Base-by-base conservation (phyloP, 2,329 filamentous ascomycete genomes). In the Amesomyces nigricolor region DNA sequence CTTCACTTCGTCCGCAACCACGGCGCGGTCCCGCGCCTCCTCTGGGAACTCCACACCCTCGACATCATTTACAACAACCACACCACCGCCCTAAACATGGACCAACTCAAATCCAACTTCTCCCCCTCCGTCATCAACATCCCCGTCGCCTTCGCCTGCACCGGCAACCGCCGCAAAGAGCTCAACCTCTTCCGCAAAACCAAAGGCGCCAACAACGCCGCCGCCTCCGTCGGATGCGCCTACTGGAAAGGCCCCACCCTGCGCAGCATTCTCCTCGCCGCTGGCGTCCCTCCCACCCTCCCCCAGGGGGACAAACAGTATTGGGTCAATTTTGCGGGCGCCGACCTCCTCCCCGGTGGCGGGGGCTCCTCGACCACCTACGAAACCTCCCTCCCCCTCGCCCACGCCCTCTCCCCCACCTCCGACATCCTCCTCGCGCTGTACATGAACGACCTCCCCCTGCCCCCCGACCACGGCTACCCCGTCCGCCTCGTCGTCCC, bases 1-100 rank as follows among this genome's bases (percentile, higher is more conserved):
- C 58, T 80, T 1, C 76, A 79, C 61, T 80, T 78, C 56, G 75
- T 80, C 11, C 70, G 78, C 3, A 81, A 78, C 50, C 78, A 81
- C 55, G 77, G 76, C n/a, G 65, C 75, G 4, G 78, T 81, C 1
- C 78, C 78, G 0, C 68, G 73, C 7, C 54, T 79, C 0, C 60
- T 78, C 0, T 80, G 75, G 76, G 75, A 78, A 51, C 73, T 70
- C 9, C 77, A 80, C 62, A 66, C 68, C 13, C 62, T 81, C 4
- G 72, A 80, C 14, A 65, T 80, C 19, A 65, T 69, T 5, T 62
- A 70, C 37, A 62, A 71, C 17, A 71, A 71, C 6, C 68, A 68
- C 29, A 64, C 72, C 11, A 64, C 59, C 26, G 65, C 58, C 0
- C 58, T 78, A 1, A 66, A 66, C 1, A 78, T 80, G 74, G 67